Percentiles rank a stretch among this genome's conserved stretches.
phyloP scores from a whole-genome alignment of 257 asterid species.

The Oldenlandia corymbosa region DNA sequence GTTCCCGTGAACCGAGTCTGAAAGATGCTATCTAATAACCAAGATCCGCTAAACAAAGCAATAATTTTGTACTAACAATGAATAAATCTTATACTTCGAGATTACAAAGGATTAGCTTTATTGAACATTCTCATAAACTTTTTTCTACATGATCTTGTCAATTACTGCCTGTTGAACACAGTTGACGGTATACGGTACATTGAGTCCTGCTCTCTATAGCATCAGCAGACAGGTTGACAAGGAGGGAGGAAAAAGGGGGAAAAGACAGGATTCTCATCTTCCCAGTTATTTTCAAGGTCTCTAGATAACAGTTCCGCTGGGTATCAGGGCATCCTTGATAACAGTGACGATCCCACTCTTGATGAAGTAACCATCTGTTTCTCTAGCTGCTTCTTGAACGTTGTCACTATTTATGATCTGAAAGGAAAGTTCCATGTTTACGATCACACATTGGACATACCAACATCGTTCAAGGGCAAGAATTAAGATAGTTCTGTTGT shows the following conservation, averaged over 20 bases:
- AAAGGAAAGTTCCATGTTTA: neutral
- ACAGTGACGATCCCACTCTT: constrained; percentile 91
- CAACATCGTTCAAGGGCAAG: neutral
- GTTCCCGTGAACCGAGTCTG: too few relatives aligned
- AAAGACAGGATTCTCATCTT: too few relatives aligned
- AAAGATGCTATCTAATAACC: too few relatives aligned
- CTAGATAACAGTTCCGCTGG: constrained; percentile 63
- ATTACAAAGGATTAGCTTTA: neutral
- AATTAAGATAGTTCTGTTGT: neutral
- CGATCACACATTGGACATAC: neutral
- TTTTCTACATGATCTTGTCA: neutral
- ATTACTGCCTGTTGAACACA: neutral
- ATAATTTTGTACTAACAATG: too few relatives aligned
- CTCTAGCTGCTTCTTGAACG: constrained; percentile 93
- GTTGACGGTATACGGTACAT: neutral
- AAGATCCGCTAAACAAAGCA: too few relatives aligned
- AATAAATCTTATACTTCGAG: too few relatives aligned
- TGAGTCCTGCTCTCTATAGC: neutral
- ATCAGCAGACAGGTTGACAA: neutral
- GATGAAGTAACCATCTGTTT: constrained; percentile 88
- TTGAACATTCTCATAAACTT: neutral
- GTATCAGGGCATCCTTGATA: constrained; percentile 82
- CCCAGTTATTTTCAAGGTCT: neutral
- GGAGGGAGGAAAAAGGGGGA: neutral
- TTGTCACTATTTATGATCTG: constrained; percentile 72